Percentiles rank a stretch among this genome's conserved stretches.
These are phyloP conservation scores for Aspergillus viridinutans DNA, from an alignment of 2,329 filamentous ascomycete genomes.

Conservation along the genomic window DNA sequence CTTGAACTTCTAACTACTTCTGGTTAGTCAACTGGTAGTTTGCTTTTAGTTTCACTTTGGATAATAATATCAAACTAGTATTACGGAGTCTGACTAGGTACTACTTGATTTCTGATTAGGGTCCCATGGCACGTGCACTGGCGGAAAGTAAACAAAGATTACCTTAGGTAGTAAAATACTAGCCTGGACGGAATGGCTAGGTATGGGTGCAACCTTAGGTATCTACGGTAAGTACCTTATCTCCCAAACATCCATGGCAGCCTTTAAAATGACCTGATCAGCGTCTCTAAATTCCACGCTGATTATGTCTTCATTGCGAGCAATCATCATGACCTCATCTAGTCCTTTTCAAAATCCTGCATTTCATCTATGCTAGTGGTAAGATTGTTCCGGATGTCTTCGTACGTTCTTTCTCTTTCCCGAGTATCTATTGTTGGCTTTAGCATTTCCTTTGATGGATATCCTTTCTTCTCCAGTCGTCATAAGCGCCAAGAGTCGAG, in stretches of 20 bases:
- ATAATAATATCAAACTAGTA: not conserved
- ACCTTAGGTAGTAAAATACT: not conserved
- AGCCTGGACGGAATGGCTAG: not conserved
- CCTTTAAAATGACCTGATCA: no score
- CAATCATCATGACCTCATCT: not conserved
- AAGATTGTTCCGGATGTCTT: not conserved
- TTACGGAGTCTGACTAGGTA: no score
- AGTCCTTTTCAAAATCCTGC: not conserved
- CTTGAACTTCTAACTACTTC: not conserved
- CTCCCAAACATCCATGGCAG: no score
- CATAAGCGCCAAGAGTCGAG: not conserved
- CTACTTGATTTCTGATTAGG: not conserved
- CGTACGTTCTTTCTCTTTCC: not conserved
- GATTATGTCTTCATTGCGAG: not conserved
- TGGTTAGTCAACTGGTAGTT: not conserved
- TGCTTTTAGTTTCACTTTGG: no score
- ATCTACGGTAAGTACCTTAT: not conserved
- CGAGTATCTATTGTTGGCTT: not conserved
- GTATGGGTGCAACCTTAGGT: not conserved
- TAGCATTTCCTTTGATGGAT: not conserved
- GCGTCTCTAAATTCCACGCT: not conserved
- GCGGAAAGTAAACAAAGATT: not conserved
- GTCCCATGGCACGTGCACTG: not conserved
- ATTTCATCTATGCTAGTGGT: not conserved
- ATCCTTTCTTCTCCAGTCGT: not conserved